Percentiles rank a stretch among this genome's conserved stretches.
These are phyloP conservation scores for Penicillium digitatum DNA, from an alignment of 2,329 filamentous ascomycete species.

Conservation along the genomic window DNA sequence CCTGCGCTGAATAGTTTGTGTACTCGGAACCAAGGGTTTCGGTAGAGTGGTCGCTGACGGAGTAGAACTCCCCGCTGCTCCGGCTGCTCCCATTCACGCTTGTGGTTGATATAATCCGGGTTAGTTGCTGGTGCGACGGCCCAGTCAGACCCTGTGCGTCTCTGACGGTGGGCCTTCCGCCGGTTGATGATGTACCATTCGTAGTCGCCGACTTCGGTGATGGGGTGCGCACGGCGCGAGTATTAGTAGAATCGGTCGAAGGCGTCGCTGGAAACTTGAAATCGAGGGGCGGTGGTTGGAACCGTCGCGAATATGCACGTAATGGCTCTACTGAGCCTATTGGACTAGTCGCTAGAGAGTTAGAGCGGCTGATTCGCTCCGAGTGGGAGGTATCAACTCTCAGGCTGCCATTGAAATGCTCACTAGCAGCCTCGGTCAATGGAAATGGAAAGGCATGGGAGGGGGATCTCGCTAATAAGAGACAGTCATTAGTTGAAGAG, in stretches of 20 bases:
- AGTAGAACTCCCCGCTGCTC: constrained; percentile 93
- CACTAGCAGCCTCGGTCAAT: constrained; percentile 31
- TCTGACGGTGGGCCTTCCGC: constrained; percentile 19
- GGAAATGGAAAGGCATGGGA: constrained; percentile 33
- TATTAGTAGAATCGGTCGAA: constrained; percentile 29
- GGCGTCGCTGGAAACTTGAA: constrained; percentile 56
- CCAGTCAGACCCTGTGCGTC: constrained; percentile 27
- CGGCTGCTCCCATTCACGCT: constrained; percentile 75
- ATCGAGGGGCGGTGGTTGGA: constrained; percentile 39
- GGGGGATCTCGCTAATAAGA: constrained; percentile 33
- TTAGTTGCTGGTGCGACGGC: constrained; percentile 46
- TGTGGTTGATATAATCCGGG: constrained; percentile 68
- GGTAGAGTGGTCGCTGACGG: constrained; percentile 87
- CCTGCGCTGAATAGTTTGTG: constrained; percentile 46
- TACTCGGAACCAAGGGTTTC: constrained; percentile 93
- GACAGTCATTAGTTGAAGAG: neutral
- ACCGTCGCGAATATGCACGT: constrained; percentile 39
- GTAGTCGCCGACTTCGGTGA: constrained; percentile 30
- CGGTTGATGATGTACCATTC: constrained; percentile 9
- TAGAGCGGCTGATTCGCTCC: constrained; percentile 23
- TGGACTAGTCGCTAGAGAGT: constrained; percentile 31
- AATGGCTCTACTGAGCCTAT: constrained; percentile 38
- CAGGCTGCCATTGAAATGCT: constrained; percentile 25
- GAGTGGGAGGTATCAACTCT: constrained; percentile 36
- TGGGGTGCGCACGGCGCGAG: constrained; percentile 28